phyloP scores from a whole-genome alignment of 2,329 filamentous ascomycete species.

The Akanthomyces muscarius region DNA sequence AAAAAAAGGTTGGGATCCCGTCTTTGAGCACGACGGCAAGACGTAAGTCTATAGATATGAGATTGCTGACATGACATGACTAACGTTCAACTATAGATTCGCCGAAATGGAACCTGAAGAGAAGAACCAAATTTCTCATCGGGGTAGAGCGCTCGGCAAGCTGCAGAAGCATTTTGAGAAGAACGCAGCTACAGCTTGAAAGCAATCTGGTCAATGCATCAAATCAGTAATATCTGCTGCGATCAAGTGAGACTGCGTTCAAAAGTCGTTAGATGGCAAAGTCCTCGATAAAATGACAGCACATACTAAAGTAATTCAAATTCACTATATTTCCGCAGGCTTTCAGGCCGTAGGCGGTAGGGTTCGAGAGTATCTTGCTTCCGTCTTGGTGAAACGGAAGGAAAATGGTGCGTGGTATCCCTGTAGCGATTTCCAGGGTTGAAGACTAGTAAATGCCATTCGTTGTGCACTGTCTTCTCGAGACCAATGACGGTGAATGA shows the following conservation, averaged over 20 bases:
- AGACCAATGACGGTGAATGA: conserved; percentile 87
- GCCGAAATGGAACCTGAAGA: conserved; percentile 88
- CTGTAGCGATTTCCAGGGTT: conserved; percentile 79
- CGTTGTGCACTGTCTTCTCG: conserved; percentile 63
- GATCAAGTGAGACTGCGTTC: neutral
- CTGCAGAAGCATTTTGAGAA: conserved; percentile 74
- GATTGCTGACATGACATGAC: neutral
- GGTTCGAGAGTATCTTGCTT: conserved; percentile 51
- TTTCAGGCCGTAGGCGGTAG: conserved; percentile 67
- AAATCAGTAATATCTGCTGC: neutral
- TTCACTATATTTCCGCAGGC: conserved; percentile 65
- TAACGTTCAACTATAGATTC: conserved; percentile 48
- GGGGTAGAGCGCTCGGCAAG: conserved; percentile 80
- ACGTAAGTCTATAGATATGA: conserved; percentile 50
- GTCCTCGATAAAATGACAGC: too few relatives aligned
- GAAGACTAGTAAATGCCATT: conserved; percentile 73
- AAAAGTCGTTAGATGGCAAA: neutral
- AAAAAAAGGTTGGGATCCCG: conserved; percentile 80
- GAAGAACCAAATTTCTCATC: conserved; percentile 93
- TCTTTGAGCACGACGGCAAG: conserved; percentile 89
- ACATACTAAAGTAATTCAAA: conserved; percentile 76
- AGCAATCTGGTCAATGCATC: neutral
- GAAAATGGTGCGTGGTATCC: conserved; percentile 32
- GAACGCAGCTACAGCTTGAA: conserved; percentile 20
- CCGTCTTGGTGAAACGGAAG: neutral